These are phyloP conservation scores for Metschnikowia lochheadii DNA, from an alignment of 805 yeast species.

Conservation along the genomic window DNA sequence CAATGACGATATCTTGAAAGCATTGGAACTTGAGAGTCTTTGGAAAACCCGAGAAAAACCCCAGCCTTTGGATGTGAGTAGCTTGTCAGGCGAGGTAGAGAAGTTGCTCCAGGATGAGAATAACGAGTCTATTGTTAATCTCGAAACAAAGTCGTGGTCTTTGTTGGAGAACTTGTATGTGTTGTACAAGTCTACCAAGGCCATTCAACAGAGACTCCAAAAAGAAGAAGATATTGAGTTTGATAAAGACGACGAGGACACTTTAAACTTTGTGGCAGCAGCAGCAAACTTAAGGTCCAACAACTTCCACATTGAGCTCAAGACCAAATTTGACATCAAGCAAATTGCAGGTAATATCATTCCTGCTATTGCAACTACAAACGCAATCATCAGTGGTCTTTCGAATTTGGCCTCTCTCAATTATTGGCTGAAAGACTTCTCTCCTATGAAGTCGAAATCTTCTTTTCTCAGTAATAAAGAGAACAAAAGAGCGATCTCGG, in stretches of 20 bases:
- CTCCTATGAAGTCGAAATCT: conserved; percentile 23
- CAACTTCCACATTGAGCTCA: conserved; percentile 64
- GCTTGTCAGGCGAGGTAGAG: conserved; percentile 14
- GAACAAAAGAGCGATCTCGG: conserved; percentile 62
- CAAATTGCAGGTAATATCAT: conserved; percentile 97
- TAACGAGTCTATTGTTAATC: conserved; percentile 15
- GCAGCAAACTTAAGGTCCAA: conserved; percentile 75
- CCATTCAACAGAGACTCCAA: conserved; percentile 46
- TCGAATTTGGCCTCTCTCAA: conserved; percentile 69
- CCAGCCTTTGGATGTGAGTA: conserved; percentile 45
- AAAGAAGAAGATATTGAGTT: conserved; percentile 50
- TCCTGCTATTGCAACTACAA: conserved; percentile 97
- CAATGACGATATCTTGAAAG: conserved; percentile 70
- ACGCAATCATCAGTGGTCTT: conserved; percentile 91
- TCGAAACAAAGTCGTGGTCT: conserved; percentile 54
- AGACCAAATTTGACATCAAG: conserved; percentile 81
- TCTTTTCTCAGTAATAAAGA: conserved; percentile 43
- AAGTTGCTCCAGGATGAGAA: conserved; percentile 18
- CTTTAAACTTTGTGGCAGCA: conserved; percentile 81
- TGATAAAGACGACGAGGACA: conserved; percentile 94
- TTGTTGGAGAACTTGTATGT: conserved; percentile 59
- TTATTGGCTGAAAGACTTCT: conserved; percentile 38
- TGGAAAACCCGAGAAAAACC: conserved; percentile 78
- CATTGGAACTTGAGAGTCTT: conserved; percentile 63
- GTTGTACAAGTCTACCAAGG: conserved; percentile 45